Conservation (phyloP, 306 rosid genomes). For the Comarum palustre region DNA sequence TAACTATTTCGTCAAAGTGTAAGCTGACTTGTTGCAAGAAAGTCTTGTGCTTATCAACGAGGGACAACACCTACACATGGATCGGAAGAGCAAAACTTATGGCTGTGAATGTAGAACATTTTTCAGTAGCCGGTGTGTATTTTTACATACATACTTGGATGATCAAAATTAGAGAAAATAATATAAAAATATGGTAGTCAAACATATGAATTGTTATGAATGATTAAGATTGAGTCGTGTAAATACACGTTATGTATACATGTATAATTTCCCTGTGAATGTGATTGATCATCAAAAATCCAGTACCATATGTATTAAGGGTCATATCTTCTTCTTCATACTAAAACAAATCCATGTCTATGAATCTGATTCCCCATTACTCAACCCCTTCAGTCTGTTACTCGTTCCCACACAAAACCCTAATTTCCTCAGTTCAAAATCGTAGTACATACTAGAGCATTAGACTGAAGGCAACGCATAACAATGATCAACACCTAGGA, state of each 20-base stretch:
- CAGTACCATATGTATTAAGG: background rate
- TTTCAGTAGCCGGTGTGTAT: too few relatives aligned
- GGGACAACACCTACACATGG: background rate
- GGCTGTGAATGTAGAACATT: background rate
- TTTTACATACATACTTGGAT: too few relatives aligned
- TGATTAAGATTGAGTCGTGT: too few relatives aligned
- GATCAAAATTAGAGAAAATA: too few relatives aligned
- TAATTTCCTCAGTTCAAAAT: background rate
- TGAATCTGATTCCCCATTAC: background rate
- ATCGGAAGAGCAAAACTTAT: background rate
- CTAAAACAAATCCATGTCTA: background rate
- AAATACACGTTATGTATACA: too few relatives aligned
- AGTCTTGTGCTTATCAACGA: conserved; percentile 8
- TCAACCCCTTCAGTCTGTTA: background rate
- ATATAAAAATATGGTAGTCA: too few relatives aligned
- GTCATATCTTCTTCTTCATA: background rate
- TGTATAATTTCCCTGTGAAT: too few relatives aligned
- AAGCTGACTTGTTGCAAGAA: background rate
- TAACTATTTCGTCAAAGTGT: too few relatives aligned
- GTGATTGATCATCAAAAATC: background rate
- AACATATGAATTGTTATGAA: too few relatives aligned
- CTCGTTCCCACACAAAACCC: background rate
- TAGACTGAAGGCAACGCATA: too few relatives aligned
- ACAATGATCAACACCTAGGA: background rate
- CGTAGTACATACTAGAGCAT: background rate